Conservation (phyloP, 2,329 filamentous ascomycete genomes). For the Ascochyta fabae region DNA sequence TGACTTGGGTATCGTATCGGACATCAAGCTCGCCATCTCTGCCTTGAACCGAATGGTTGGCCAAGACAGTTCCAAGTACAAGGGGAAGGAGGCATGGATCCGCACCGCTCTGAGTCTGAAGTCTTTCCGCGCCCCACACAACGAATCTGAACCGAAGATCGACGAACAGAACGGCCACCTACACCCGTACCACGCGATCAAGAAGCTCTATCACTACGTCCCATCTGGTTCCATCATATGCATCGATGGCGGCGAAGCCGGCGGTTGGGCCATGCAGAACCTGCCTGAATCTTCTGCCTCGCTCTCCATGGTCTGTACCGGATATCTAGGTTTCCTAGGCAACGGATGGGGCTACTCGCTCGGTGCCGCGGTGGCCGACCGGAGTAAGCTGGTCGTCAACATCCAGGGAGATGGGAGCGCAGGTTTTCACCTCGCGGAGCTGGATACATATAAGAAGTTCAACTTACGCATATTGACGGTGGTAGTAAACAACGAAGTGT, state of each 20-base stretch:
- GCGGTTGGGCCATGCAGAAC: conserved; percentile 46
- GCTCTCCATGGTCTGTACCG: conserved; percentile 37
- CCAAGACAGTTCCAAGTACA: conserved; percentile 20
- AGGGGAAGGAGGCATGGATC: conserved; percentile 34
- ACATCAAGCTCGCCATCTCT: conserved; percentile 44
- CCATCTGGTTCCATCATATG: conserved; percentile 48
- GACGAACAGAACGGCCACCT: conserved; percentile 40
- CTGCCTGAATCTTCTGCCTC: conserved; percentile 32
- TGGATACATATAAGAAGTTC: conserved; percentile 54
- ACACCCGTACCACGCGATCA: conserved; percentile 54
- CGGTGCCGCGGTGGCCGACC: conserved; percentile 53
- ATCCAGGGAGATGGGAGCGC: conserved; percentile 56
- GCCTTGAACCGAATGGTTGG: conserved; percentile 29
- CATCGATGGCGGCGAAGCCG: conserved; percentile 52
- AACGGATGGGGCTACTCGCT: conserved; percentile 57
- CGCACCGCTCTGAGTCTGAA: conserved; percentile 33
- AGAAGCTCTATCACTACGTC: conserved; percentile 46
- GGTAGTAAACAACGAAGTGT: conserved; percentile 54
- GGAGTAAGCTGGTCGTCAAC: conserved; percentile 49
- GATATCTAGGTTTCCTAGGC: conserved; percentile 55
- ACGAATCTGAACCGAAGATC: conserved; percentile 31
- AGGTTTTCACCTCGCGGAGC: conserved; percentile 56
- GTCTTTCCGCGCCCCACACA: conserved; percentile 27
- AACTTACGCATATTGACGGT: conserved; percentile 52
- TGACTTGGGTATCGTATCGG: conserved; percentile 52